A percentile compares a stretch with the other conserved stretches of the same genome.
Evolutionary conservation across 176 grass and related monocot genomes (phyloP).

Genomic region (Raddia guianensis): DNA sequence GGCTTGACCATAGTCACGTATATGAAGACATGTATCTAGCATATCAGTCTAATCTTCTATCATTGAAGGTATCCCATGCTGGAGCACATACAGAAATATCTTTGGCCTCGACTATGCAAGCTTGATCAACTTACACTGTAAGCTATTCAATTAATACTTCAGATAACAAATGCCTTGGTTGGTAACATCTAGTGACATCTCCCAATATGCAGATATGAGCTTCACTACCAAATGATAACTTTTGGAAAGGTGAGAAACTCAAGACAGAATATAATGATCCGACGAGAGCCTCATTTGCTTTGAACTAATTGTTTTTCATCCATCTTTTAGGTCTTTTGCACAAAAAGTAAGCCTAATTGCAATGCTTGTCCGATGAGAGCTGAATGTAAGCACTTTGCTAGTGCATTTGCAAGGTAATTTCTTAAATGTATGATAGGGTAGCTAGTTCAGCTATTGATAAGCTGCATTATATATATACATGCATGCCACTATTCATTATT

Average conservation of each 20-base stretch:
- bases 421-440: conserved; percentile 8
- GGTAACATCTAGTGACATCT: not conserved
- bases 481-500: not conserved
- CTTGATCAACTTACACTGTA: conserved; percentile 76
- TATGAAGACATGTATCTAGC: conserved; percentile 10
- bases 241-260: conserved; percentile 66
- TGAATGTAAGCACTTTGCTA: conserved; percentile 72
- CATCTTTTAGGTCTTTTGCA: conserved; percentile 56
- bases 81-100: conserved; percentile 85
- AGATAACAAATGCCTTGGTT: conserved; percentile 31
- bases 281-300: conserved; percentile 2
- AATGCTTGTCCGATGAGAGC: conserved; percentile 74
- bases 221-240: conserved; percentile 76
- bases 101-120: conserved; percentile 82
- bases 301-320: conserved; percentile 29
- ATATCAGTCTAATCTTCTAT: conserved; percentile 31
- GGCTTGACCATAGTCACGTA: conserved; percentile 28
- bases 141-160: conserved; percentile 22
- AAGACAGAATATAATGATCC: not conserved
- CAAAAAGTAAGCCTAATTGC: conserved; percentile 75
- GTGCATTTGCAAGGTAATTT: conserved; percentile 69
- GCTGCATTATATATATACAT: not conserved
- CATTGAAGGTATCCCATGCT: conserved; percentile 71
- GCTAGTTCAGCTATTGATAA: conserved; percentile 7
- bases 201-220: conserved; percentile 45